These are phyloP conservation scores for Plenodomus lindquistii DNA, from an alignment of 2,329 filamentous ascomycete species.

Conservation along the genomic window DNA sequence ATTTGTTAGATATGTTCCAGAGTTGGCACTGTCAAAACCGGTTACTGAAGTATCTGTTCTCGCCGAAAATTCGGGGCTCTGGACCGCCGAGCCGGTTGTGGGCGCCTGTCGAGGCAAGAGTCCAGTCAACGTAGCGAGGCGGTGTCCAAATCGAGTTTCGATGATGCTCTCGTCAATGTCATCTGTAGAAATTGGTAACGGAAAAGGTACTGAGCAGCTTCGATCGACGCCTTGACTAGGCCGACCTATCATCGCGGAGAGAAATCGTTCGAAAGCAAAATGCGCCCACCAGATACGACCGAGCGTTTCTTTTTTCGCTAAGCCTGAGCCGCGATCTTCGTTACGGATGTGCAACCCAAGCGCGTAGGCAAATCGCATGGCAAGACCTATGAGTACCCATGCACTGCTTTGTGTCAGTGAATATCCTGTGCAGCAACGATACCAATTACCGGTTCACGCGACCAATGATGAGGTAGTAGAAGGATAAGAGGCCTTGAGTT, in stretches of 20 bases:
- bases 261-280: slow-evolving; percentile 40
- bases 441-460: slow-evolving; percentile 45
- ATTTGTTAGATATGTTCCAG: slow-evolving; percentile 22
- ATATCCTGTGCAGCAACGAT: not conserved
- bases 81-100: not conserved
- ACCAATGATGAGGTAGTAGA: slow-evolving; percentile 47
- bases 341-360: slow-evolving; percentile 46
- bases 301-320: slow-evolving; percentile 38
- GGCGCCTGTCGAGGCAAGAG: not conserved
- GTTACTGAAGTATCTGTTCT: not conserved
- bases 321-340: slow-evolving; percentile 24
- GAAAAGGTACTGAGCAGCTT: slow-evolving; percentile 37
- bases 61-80: not conserved
- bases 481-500: slow-evolving; percentile 34
- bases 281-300: slow-evolving; percentile 48
- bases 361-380: slow-evolving; percentile 40
- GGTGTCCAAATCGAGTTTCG: slow-evolving; percentile 14
- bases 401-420: slow-evolving; percentile 28
- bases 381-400: slow-evolving; percentile 43
- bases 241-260: slow-evolving; percentile 45
- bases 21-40: slow-evolving; percentile 17
- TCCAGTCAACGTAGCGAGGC: not conserved
- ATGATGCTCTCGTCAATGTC: slow-evolving; percentile 23
- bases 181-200: slow-evolving; percentile 34
- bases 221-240: slow-evolving; percentile 36